Evolutionary conservation across 345 rosid species (phyloP), one percentile per base, ranked within the genome.

Genomic region (Arabidopsis suecica): DNA sequence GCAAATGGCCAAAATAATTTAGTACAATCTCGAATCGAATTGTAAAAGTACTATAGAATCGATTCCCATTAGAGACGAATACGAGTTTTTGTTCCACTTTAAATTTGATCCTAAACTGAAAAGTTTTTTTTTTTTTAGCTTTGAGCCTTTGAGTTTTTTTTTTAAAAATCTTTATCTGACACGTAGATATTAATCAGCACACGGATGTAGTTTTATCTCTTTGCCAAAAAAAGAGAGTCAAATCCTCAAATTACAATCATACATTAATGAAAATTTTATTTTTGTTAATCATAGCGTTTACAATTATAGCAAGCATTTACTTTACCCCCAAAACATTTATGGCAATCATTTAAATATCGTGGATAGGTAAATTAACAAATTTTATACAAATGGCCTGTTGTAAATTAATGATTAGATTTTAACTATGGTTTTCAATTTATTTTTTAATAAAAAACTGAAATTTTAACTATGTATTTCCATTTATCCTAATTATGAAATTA

Each of bases 21-120:
- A 38, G 65, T 44, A 65, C 65, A 23, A 41, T 23, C 14, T 53
- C 55, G 37, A 72, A 62, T 72, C 55, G 63, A 40, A 47, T 41
- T 44, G 44, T 16, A n/a, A 51, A 9, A 3, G 48, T 56, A 10
- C 38, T 23, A 18, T 14, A 37, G 73, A 44, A 58, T 74, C 51
- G 42, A 57, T 65, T 74, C 78, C 30, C 25, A 36, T n/a, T 1
- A 20, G 6, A 13, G 6, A 9, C 45, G 36, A 14, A 55, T 55
- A 55, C 22, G n/a, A 44, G 40, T 45, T 44, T 56, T 55, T 57
- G 7, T 32, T 5, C 36, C 22, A 5, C 25, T 58, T 45, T 34
- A 0, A 8, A 3, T 4, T 4, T 13, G 9, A 16, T 41, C 16
- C 20, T 22, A 8, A 67, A 20, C 8, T 49, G 2, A 7, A 47